Evolutionary conservation across 2,329 filamentous ascomycete species (phyloP).

Genomic region (Fusarium globosum): DNA sequence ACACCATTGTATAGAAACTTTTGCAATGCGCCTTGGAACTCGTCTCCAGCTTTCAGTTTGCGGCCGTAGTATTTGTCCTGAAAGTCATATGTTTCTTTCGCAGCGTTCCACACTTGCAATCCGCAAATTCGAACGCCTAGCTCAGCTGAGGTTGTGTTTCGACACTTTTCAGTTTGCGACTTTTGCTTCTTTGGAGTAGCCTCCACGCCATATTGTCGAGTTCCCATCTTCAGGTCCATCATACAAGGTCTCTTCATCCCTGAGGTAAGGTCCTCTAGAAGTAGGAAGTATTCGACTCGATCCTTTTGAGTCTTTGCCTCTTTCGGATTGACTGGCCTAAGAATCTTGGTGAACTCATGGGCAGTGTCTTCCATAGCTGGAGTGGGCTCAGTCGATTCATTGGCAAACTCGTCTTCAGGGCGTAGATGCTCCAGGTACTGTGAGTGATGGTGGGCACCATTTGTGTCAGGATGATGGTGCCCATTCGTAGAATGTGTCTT

Average conservation of each 20-base stretch:
- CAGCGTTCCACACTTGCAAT: slow-evolving; percentile 94
- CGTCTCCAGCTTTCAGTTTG: slow-evolving; percentile 83
- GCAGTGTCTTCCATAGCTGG: slow-evolving; percentile 46
- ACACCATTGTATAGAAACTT: slow-evolving; percentile 92
- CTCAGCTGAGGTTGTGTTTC: slow-evolving; percentile 88
- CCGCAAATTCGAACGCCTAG: slow-evolving; percentile 95
- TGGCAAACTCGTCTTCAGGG: slow-evolving; percentile 46
- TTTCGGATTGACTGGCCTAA: slow-evolving; percentile 78
- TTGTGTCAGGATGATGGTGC: slow-evolving; percentile 6
- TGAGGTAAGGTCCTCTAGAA: slow-evolving; percentile 93
- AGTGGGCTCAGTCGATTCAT: slow-evolving; percentile 52
- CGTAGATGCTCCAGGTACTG: slow-evolving; percentile 46
- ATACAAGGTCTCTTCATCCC: slow-evolving; percentile 98
- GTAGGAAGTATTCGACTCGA: slow-evolving; percentile 90
- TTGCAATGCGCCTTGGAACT: slow-evolving; percentile 89
- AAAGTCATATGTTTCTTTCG: slow-evolving; percentile 87
- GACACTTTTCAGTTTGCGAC: slow-evolving; percentile 93
- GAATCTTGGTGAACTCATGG: slow-evolving; percentile 54
- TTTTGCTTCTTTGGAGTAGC: slow-evolving; percentile 91
- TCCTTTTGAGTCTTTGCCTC: slow-evolving; percentile 74
- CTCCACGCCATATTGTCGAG: slow-evolving; percentile 94
- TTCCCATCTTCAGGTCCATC: slow-evolving; percentile 98
- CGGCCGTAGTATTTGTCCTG: slow-evolving; percentile 98
- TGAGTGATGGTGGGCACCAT: slow-evolving; percentile 24
- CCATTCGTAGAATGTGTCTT: slow-evolving; percentile 13